phyloP scores from a whole-genome alignment of 169 alveolate species.

The Eimeria sp. region DNA sequence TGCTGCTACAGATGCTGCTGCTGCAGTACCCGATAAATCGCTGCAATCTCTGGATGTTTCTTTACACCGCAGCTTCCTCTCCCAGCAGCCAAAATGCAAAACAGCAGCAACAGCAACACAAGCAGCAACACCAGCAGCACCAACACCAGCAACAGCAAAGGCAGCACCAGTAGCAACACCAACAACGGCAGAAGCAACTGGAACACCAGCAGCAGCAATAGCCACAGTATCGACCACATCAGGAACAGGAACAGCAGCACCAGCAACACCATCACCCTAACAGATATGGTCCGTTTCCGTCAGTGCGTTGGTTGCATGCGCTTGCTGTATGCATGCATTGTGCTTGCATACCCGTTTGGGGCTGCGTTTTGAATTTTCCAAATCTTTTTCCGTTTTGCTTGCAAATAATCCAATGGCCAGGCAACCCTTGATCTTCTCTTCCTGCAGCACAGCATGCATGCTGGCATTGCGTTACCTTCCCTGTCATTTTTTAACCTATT shows the following conservation, averaged over 20 bases:
- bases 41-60: background rate
- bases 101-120: background rate
- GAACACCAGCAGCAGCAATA: background rate
- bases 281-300: background rate
- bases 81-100: background rate
- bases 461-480: background rate
- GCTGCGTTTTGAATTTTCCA: background rate
- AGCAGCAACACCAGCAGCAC: too few relatives aligned
- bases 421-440: slow-evolving; percentile 55
- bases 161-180: background rate
- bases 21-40: background rate
- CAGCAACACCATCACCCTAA: background rate
- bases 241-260: background rate
- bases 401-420: slow-evolving; percentile 57
- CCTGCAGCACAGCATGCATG: background rate
- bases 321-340: background rate
- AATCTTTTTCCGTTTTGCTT: background rate
- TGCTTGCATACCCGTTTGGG: background rate
- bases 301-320: background rate
- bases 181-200: background rate
- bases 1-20: too few relatives aligned
- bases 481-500: background rate
- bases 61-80: background rate
- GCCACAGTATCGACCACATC: too few relatives aligned
- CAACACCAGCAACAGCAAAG: background rate